A percentile compares a stretch with the other conserved stretches of the same genome.
Conservation (phyloP, 768 basidiomycete species). For the Coprinellus aureogranulatus region DNA sequence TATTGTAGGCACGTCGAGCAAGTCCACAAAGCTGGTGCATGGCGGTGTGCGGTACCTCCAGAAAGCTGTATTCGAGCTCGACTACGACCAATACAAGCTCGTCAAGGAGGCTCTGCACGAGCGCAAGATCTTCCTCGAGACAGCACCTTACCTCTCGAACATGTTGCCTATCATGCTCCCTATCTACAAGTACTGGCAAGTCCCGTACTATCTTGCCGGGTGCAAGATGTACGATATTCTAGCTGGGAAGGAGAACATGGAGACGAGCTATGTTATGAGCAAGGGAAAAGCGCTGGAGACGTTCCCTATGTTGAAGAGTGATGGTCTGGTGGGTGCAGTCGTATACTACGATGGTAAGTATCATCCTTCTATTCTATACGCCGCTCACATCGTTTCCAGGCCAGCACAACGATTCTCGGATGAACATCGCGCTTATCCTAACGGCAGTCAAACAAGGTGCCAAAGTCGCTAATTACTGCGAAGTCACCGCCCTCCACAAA, state of each 20-base stretch:
- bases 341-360: constrained; percentile 93
- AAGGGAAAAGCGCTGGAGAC: constrained; percentile 90
- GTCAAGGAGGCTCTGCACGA: constrained; percentile 95
- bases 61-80: constrained; percentile 92
- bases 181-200: constrained; percentile 98
- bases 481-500: constrained; percentile 79
- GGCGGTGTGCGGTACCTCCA: constrained; percentile 97
- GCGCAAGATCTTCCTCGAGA: constrained; percentile 89
- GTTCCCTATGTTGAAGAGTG: constrained; percentile 93
- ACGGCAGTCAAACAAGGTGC: constrained; percentile 93
- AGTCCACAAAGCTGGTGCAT: constrained; percentile 97
- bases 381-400: constrained; percentile 42
- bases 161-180: constrained; percentile 98
- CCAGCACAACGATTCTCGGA: constrained; percentile 97
- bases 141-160: constrained; percentile 86
- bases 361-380: background rate
- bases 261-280: constrained; percentile 91
- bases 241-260: constrained; percentile 97
- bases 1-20: constrained; percentile 84
- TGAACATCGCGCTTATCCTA: constrained; percentile 95
- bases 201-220: constrained; percentile 93
- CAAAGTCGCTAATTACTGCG: constrained; percentile 82
- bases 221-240: constrained; percentile 96
- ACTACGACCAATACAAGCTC: constrained; percentile 95
- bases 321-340: constrained; percentile 89